Percentiles rank a stretch among this genome's conserved stretches.
These are phyloP conservation scores for Hypoxylon sp. DNA, from an alignment of 2,329 filamentous ascomycete species.

Conservation along the genomic window DNA sequence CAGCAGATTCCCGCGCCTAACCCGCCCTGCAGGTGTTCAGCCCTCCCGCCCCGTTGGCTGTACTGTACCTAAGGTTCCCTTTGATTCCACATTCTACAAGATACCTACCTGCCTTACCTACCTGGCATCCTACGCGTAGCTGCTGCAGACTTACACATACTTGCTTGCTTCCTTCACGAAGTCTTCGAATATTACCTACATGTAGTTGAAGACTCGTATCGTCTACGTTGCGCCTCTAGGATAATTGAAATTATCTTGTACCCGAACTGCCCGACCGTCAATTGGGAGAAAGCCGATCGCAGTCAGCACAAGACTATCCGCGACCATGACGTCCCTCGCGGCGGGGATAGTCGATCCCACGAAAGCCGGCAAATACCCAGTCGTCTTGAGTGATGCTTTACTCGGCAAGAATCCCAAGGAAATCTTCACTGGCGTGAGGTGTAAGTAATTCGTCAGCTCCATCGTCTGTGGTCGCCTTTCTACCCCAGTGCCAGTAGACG, in stretches of 20 bases:
- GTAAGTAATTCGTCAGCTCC: slow-evolving; percentile 56
- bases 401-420: slow-evolving; percentile 68
- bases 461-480: neutral
- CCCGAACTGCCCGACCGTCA: slow-evolving; percentile 10
- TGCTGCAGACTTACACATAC: neutral
- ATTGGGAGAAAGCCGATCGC: neutral
- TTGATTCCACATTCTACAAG: slow-evolving; percentile 6
- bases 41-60: slow-evolving; percentile 23
- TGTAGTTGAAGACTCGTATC: neutral
- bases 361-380: slow-evolving; percentile 71
- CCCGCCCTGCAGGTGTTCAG: slow-evolving; percentile 22
- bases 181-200: neutral
- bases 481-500: neutral
- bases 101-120: neutral
- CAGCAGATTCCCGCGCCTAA: slow-evolving; percentile 23
- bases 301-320: slow-evolving; percentile 3
- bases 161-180: neutral
- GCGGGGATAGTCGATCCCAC: slow-evolving; percentile 66
- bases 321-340: slow-evolving; percentile 48
- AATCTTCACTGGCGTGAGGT: slow-evolving; percentile 70
- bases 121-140: neutral
- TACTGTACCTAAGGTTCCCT: slow-evolving; percentile 26
- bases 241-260: neutral
- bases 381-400: slow-evolving; percentile 72
- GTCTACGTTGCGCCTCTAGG: neutral